Evolutionary conservation across 257 asterid species (phyloP).

Genomic region (Fraxinus pennsylvanica): DNA sequence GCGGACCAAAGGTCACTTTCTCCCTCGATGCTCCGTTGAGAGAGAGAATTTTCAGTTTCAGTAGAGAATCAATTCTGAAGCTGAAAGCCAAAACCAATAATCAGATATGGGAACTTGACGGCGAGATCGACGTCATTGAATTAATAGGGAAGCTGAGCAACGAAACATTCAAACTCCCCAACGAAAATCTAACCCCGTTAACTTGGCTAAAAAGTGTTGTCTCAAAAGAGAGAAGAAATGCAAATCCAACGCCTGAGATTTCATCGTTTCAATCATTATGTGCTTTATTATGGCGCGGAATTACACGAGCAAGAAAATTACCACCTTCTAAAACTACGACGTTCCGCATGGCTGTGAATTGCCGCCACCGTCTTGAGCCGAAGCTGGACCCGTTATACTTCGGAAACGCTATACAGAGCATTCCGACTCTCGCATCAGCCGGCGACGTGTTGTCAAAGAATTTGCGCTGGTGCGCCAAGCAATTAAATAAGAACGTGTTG

Average conservation of each 20-base stretch:
- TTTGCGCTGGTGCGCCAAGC: slow-evolving; percentile 60
- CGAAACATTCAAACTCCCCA: slow-evolving; percentile 41
- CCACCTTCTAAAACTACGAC: slow-evolving; percentile 48
- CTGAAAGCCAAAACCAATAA: slow-evolving; percentile 51
- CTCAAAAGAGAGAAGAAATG: slow-evolving; percentile 15
- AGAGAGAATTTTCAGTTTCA: slow-evolving; percentile 68
- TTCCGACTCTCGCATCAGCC: slow-evolving; percentile 49
- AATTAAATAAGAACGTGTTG: slow-evolving; percentile 42
- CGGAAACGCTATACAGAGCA: slow-evolving; percentile 72
- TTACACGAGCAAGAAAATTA: slow-evolving; percentile 57
- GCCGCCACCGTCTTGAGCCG: slow-evolving; percentile 68
- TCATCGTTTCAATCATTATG: slow-evolving; percentile 64
- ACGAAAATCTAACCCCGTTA: slow-evolving; percentile 38
- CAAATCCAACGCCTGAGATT: slow-evolving; percentile 38
- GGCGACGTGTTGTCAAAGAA: slow-evolving; percentile 42
- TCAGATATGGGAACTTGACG: slow-evolving; percentile 32
- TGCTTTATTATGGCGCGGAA: slow-evolving; percentile 59
- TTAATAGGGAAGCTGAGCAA: slow-evolving; percentile 62
- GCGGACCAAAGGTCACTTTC: slow-evolving; percentile 60
- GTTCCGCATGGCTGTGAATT: slow-evolving; percentile 65
- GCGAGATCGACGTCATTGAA: slow-evolving; percentile 44
- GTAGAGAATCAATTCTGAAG: slow-evolving; percentile 54
- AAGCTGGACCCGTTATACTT: slow-evolving; percentile 53
- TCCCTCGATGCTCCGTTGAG: slow-evolving; percentile 50
- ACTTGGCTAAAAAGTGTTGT: slow-evolving; percentile 36